phyloP scores from a whole-genome alignment of 2,329 filamentous ascomycete species.

The Pseudogymnoascus sp. region DNA sequence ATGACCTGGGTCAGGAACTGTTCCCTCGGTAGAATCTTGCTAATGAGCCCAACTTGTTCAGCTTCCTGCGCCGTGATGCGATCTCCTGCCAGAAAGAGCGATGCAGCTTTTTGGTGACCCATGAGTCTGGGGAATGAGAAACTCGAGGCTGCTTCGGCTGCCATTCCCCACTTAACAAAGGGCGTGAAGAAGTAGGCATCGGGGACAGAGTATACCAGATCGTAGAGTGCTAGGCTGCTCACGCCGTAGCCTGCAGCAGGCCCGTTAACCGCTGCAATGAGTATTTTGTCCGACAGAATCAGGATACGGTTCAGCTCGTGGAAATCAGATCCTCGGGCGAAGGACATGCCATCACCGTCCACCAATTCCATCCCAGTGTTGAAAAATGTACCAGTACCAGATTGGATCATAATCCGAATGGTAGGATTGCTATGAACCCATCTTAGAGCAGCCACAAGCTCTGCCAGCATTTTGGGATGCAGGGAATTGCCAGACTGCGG shows the following conservation, averaged over 20 bases:
- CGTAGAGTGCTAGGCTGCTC: conserved; percentile 20
- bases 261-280: conserved; percentile 22
- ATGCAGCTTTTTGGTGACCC: conserved; percentile 21
- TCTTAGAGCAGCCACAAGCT: conserved; percentile 16
- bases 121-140: conserved; percentile 19
- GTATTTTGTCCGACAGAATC: conserved; percentile 20
- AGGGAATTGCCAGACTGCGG: conserved; percentile 20
- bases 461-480: conserved; percentile 16
- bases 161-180: conserved; percentile 22
- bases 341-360: conserved; percentile 15
- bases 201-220: conserved; percentile 21
- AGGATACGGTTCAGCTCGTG: conserved; percentile 18
- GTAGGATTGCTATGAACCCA: conserved; percentile 16
- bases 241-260: conserved; percentile 20
- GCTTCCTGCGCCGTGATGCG: conserved; percentile 17
- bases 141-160: conserved; percentile 20
- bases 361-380: conserved; percentile 21
- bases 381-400: conserved; percentile 20
- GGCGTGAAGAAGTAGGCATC: conserved; percentile 23
- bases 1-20: conserved; percentile 16
- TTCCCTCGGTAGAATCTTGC: conserved; percentile 17
- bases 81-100: conserved; percentile 19
- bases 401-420: conserved; percentile 19
- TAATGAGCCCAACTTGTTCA: conserved; percentile 17
- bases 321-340: conserved; percentile 18